These are phyloP conservation scores for Arabidopsis suecica DNA, from an alignment of 345 rosid genomes.

Conservation along the genomic window DNA sequence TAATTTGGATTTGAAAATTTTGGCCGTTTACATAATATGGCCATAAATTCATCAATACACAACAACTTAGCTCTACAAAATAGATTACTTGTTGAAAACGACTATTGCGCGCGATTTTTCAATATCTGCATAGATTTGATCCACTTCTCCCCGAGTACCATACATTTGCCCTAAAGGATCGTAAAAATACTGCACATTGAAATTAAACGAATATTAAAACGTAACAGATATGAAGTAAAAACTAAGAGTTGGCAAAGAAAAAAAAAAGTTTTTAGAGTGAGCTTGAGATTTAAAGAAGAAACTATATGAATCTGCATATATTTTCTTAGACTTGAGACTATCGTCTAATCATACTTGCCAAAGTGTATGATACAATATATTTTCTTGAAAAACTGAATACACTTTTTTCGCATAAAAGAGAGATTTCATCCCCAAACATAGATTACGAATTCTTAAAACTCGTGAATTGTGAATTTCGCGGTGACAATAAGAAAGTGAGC, in stretches of 20 bases:
- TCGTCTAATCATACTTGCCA: background rate
- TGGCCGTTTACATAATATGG: background rate
- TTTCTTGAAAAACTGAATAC: background rate
- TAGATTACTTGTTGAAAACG: constrained; percentile 9
- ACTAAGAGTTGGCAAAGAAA: too few species aligned
- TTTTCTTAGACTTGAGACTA: background rate
- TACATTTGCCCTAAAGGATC: constrained; percentile 28
- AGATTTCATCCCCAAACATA: background rate
- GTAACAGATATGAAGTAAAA: too few species aligned
- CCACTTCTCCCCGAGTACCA: background rate
- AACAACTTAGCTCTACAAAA: background rate
- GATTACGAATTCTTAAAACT: background rate
- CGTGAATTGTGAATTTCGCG: background rate
- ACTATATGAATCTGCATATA: background rate
- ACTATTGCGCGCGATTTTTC: background rate
- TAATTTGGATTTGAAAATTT: background rate
- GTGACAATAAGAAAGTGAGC: background rate
- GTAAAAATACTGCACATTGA: constrained; percentile 34
- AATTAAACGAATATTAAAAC: background rate
- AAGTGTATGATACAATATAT: background rate
- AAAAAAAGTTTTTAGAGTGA: too few species aligned
- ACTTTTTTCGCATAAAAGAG: background rate
- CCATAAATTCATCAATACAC: background rate
- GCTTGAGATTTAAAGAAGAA: background rate
- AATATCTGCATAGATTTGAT: background rate